phyloP scores from a whole-genome alignment of 1,284 basidiomycete species.

The Ceratobasidium sp. region DNA sequence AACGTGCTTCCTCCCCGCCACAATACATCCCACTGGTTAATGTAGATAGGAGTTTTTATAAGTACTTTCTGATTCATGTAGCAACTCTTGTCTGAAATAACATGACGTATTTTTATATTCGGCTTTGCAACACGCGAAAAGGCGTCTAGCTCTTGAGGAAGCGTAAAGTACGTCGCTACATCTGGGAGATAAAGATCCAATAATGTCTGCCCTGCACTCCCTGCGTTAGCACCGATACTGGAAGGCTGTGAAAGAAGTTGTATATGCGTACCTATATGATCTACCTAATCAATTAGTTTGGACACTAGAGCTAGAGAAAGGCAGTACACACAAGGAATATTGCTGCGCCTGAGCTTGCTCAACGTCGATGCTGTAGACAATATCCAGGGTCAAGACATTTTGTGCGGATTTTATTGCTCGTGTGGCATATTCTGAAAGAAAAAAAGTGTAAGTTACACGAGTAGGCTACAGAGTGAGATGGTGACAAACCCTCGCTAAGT shows the following conservation, averaged over 20 bases:
- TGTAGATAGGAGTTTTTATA: no score
- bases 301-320: slow-evolving; percentile 74
- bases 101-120: no score
- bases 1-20: no score
- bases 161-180: slow-evolving; percentile 64
- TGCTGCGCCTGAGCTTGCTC: slow-evolving; percentile 67
- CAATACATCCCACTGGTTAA: no score
- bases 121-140: slow-evolving; percentile 67
- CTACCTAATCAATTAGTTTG: slow-evolving; percentile 73
- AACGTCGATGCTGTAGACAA: slow-evolving; percentile 65
- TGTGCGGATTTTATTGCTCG: slow-evolving; percentile 71
- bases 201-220: slow-evolving; percentile 62
- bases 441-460: slow-evolving; percentile 42
- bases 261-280: slow-evolving; percentile 64
- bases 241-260: neutral
- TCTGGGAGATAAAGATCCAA: slow-evolving; percentile 76
- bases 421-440: slow-evolving; percentile 64
- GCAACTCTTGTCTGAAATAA: slow-evolving; percentile 68
- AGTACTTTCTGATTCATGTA: no score
- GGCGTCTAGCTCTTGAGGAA: slow-evolving; percentile 61
- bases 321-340: slow-evolving; percentile 77
- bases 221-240: neutral
- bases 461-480: slow-evolving; percentile 50
- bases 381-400: slow-evolving; percentile 65
- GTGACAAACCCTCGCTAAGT: slow-evolving; percentile 73